These are phyloP conservation scores for Diversispora eburnea DNA, from an alignment of 192 early-diverging fungal species.

Conservation along the genomic window DNA sequence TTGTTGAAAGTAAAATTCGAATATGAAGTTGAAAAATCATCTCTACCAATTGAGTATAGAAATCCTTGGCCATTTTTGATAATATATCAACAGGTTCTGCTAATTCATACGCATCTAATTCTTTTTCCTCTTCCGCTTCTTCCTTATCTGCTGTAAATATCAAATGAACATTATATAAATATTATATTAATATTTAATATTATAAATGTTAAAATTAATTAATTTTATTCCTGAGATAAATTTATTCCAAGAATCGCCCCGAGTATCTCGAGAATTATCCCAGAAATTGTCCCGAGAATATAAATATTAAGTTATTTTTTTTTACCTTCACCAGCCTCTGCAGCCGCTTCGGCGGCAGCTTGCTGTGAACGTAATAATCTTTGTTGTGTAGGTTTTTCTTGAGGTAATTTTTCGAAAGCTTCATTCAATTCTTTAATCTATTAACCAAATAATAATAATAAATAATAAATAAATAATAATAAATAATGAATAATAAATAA, in stretches of 20 bases:
- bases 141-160: constrained; percentile 28
- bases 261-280: no score
- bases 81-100: constrained; percentile 89
- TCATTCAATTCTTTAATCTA: constrained; percentile 83
- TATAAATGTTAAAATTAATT: no score
- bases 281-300: no score
- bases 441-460: background rate
- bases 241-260: no score
- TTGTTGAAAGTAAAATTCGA: no score
- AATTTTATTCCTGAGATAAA: no score
- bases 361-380: constrained; percentile 82
- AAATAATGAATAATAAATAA: background rate
- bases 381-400: constrained; percentile 57
- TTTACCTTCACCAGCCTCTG: constrained; percentile 33
- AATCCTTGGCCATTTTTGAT: constrained; percentile 78
- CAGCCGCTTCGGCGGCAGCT: constrained; percentile 45
- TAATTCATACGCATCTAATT: constrained; percentile 74
- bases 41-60: constrained; percentile 65
- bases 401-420: constrained; percentile 69
- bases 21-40: no score
- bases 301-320: constrained; percentile 1
- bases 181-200: background rate
- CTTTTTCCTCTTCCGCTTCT: constrained; percentile 51
- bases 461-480: background rate
- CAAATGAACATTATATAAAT: background rate